Evolutionary conservation across 1,284 basidiomycete species (phyloP), one percentile per base, ranked within the genome.

Genomic region (Peniophora sp.): DNA sequence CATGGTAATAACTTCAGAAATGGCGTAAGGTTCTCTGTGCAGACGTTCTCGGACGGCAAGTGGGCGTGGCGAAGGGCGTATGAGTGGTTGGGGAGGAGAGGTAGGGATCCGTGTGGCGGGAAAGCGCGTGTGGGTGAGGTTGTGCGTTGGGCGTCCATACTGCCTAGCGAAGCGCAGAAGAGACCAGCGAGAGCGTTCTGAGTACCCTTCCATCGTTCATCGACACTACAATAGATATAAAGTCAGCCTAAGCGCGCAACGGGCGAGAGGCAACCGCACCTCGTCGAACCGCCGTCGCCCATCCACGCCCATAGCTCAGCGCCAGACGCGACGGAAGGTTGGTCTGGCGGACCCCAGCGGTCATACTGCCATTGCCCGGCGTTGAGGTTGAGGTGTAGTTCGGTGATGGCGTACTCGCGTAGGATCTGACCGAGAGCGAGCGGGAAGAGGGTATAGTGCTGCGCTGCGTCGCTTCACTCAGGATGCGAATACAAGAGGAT

Each of bases 1-100:
- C 95, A 98, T 0, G 97, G 96, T 2, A 99, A 72, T 5, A 98
- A 82, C 62, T 95, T 93, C 51, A 98, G 77, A 68, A 98, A 95
- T 0, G 97, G 96, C 0, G 95, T 96, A 5, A 99, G 71, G 65
- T 98, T 98, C 64, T 99, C 97, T 2, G 96, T 99, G 64, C 96
- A 99, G 16, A 97, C 88, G 55, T 85, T 76, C 61, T 93, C 89
- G 6, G 83, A 90, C 3, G 89, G 87, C 10, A 90, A 76, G 17
- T 83, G 81, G 0, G 86, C 89, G 58, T 93, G 88, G 46, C 85
- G 81, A 27, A 90, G 71, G 49, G 74, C 68, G 56, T 87, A 77
- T 3, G 70, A 20, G 20, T 51, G 41, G 2, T 49, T 63, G 3
- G 68, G 64, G 17, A 72, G 68, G 70, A 77, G 77, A 53, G 69